phyloP scores from a whole-genome alignment of 805 yeast genomes.

The Candida methanosorbosa region DNA sequence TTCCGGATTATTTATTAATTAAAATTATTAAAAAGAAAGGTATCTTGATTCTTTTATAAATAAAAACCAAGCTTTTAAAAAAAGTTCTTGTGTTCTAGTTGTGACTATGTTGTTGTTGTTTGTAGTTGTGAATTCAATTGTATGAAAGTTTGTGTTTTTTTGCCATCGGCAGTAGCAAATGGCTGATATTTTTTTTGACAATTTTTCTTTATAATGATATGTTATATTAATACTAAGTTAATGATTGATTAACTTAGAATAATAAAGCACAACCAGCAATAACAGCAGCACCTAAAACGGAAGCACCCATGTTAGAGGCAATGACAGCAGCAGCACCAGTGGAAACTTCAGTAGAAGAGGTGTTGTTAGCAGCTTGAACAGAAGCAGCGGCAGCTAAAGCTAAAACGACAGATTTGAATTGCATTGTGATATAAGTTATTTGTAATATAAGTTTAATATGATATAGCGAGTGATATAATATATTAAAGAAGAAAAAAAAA shows the following conservation, averaged over 20 bases:
- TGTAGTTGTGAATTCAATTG: too few relatives aligned
- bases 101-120: too few relatives aligned
- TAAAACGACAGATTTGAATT: constrained; percentile 60
- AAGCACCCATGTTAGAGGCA: constrained; percentile 54
- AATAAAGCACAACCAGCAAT: constrained; percentile 64
- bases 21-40: too few relatives aligned
- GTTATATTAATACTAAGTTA: background rate
- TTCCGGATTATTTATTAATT: too few relatives aligned
- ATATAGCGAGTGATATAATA: background rate
- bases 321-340: constrained; percentile 42
- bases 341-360: constrained; percentile 29
- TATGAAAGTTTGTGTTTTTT: too few relatives aligned
- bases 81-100: too few relatives aligned
- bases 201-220: too few relatives aligned
- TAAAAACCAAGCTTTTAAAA: too few relatives aligned
- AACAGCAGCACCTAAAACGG: constrained; percentile 75
- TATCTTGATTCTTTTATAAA: too few relatives aligned
- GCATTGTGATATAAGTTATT: too few relatives aligned
- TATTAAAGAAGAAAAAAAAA: background rate
- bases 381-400: constrained; percentile 65
- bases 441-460: background rate
- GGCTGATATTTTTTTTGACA: too few relatives aligned
- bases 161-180: too few relatives aligned
- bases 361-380: constrained; percentile 53
- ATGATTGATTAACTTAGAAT: background rate